Conservation (phyloP, 2,329 filamentous ascomycete genomes). For the Pyrenophora teres region DNA sequence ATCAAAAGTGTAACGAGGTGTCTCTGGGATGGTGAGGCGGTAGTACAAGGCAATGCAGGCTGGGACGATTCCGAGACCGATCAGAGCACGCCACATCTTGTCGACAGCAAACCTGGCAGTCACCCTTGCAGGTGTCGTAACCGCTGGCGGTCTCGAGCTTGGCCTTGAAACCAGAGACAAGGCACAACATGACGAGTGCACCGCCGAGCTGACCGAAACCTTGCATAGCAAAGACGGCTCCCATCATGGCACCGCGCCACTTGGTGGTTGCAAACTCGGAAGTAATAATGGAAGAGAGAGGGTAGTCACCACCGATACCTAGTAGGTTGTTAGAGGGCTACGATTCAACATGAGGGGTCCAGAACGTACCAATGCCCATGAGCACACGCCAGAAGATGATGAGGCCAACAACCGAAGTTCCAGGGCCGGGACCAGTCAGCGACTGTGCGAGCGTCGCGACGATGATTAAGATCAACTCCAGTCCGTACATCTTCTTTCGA, state of each 20-base stretch:
- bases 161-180: conserved; percentile 39
- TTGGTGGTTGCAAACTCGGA: conserved; percentile 55
- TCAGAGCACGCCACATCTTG: conserved; percentile 50
- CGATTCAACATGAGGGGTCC: conserved; percentile 45
- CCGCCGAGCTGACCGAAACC: conserved; percentile 50
- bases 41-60: conserved; percentile 50
- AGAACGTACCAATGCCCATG: conserved; percentile 46
- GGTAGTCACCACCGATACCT: conserved; percentile 72
- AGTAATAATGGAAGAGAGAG: conserved; percentile 81
- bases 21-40: conserved; percentile 51
- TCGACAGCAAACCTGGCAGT: conserved; percentile 44
- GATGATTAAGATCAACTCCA: conserved; percentile 49
- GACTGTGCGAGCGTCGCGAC: conserved; percentile 47
- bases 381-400: conserved; percentile 50
- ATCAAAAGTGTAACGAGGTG: conserved; percentile 50
- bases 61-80: conserved; percentile 50
- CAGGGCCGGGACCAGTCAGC: conserved; percentile 41
- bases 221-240: conserved; percentile 52
- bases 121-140: conserved; percentile 36
- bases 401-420: conserved; percentile 44
- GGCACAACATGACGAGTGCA: conserved; percentile 43
- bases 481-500: conserved; percentile 82
- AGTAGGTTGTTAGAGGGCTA: conserved; percentile 7
- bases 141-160: conserved; percentile 23
- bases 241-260: conserved; percentile 50